A percentile compares a stretch with the other conserved stretches of the same genome.
phyloP scores from a whole-genome alignment of 1,284 basidiomycete genomes.

The Hemileia vastatrix region DNA sequence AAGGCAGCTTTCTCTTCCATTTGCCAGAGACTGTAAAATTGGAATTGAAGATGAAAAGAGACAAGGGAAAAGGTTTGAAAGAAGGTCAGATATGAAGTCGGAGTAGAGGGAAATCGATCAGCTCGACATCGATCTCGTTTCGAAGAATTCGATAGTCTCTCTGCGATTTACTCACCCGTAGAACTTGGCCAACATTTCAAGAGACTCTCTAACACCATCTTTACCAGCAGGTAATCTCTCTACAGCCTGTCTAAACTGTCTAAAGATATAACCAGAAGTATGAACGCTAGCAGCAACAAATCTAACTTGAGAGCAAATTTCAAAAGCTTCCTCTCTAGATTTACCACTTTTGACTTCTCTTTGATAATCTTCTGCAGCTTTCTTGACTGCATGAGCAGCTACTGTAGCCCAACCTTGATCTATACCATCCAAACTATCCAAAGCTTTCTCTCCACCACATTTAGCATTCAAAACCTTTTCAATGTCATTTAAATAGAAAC shows the following conservation, averaged over 20 bases:
- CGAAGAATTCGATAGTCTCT: no score
- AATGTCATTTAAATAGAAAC: constrained; percentile 49
- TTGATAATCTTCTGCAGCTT: constrained; percentile 50
- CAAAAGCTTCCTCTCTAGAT: constrained; percentile 51
- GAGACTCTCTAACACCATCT: constrained; percentile 37
- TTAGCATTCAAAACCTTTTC: constrained; percentile 46
- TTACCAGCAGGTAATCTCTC: constrained; percentile 29
- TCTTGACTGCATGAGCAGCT: constrained; percentile 51
- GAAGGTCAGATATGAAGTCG: no score
- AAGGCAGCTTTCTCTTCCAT: constrained; percentile 53
- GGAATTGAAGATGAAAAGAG: no score
- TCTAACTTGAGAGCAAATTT: constrained; percentile 50
- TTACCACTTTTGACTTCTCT: constrained; percentile 47
- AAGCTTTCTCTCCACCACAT: constrained; percentile 44
- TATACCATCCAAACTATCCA: constrained; percentile 49
- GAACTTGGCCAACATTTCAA: constrained; percentile 34
- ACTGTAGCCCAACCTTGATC: constrained; percentile 50
- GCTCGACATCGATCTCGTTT: no score
- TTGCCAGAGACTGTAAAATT: constrained; percentile 51
- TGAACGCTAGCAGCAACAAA: constrained; percentile 51
- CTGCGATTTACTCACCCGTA: constrained; percentile 26
- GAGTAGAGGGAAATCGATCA: no score
- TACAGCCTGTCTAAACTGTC: constrained; percentile 40
- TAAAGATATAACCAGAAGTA: constrained; percentile 44
- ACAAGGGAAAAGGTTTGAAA: no score